These are phyloP conservation scores for Rubroboletus pulcherrimus DNA, from an alignment of 768 basidiomycete species.

Conservation along the genomic window DNA sequence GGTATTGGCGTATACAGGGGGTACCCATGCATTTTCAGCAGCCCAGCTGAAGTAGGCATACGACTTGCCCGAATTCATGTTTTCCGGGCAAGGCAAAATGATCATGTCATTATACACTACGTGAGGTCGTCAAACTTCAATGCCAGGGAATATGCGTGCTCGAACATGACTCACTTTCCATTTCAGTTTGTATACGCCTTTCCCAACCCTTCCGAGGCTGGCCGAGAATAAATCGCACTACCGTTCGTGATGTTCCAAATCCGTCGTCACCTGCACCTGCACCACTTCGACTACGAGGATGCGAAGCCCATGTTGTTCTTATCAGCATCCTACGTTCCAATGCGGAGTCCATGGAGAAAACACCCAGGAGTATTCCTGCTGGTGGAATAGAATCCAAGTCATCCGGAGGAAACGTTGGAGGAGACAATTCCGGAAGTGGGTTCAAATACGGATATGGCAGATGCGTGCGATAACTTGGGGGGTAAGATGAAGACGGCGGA, in stretches of 20 bases:
- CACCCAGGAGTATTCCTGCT: conserved; percentile 82
- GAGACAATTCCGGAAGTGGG: conserved; percentile 25
- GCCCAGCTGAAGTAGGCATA: conserved; percentile 94
- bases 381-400: conserved; percentile 74
- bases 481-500: conserved; percentile 45
- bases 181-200: conserved; percentile 76
- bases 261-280: conserved; percentile 67
- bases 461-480: conserved; percentile 41
- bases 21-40: conserved; percentile 85
- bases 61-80: conserved; percentile 96
- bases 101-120: conserved; percentile 84
- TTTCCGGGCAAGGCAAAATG: conserved; percentile 79
- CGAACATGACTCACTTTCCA: conserved; percentile 66
- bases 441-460: conserved; percentile 38
- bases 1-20: conserved; percentile 59
- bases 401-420: conserved; percentile 63
- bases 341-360: conserved; percentile 84
- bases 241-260: conserved; percentile 72
- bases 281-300: conserved; percentile 72
- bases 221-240: conserved; percentile 88
- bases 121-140: neutral
- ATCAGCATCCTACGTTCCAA: conserved; percentile 85
- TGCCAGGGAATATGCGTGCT: neutral
- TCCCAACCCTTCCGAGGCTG: conserved; percentile 79
- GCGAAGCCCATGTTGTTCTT: conserved; percentile 85